phyloP scores from a whole-genome alignment of 305 asterid species.

The Fraxinus floribunda region DNA sequence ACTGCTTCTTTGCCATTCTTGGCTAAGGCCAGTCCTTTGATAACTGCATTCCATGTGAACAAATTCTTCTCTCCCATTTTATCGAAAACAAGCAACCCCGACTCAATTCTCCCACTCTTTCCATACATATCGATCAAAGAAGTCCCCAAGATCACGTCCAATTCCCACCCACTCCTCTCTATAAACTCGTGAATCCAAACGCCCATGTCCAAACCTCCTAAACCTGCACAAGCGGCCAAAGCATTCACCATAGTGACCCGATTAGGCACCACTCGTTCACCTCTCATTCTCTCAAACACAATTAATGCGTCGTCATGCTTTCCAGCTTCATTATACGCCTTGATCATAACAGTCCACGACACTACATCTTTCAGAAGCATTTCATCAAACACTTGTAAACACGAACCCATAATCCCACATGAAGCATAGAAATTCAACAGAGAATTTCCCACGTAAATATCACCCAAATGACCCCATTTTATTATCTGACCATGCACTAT shows the following conservation, averaged over 20 bases:
- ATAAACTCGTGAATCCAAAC: conserved; percentile 44
- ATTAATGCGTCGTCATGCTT: conserved; percentile 43
- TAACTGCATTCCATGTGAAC: conserved; percentile 48
- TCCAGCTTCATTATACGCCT: conserved; percentile 42
- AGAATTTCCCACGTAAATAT: conserved; percentile 62
- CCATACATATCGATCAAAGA: conserved; percentile 51
- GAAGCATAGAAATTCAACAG: conserved; percentile 55
- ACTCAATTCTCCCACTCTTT: conserved; percentile 44
- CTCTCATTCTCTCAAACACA: conserved; percentile 44
- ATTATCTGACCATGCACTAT: conserved; percentile 48
- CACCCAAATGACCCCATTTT: conserved; percentile 41
- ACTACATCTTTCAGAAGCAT: conserved; percentile 57
- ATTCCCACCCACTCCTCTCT: conserved; percentile 39
- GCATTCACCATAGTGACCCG: conserved; percentile 56
- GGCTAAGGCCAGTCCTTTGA: conserved; percentile 45
- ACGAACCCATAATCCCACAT: conserved; percentile 40
- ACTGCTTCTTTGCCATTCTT: conserved; percentile 43
- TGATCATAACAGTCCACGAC: conserved; percentile 48
- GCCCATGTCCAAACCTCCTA: conserved; percentile 44
- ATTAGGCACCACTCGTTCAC: conserved; percentile 44
- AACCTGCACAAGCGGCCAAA: conserved; percentile 47
- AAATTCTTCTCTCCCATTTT: conserved; percentile 48
- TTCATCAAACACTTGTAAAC: conserved; percentile 52
- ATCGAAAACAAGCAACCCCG: conserved; percentile 40
- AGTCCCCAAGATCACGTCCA: conserved; percentile 58